Conservation (phyloP, 345 rosid genomes). For the Lepidium africanum region DNA sequence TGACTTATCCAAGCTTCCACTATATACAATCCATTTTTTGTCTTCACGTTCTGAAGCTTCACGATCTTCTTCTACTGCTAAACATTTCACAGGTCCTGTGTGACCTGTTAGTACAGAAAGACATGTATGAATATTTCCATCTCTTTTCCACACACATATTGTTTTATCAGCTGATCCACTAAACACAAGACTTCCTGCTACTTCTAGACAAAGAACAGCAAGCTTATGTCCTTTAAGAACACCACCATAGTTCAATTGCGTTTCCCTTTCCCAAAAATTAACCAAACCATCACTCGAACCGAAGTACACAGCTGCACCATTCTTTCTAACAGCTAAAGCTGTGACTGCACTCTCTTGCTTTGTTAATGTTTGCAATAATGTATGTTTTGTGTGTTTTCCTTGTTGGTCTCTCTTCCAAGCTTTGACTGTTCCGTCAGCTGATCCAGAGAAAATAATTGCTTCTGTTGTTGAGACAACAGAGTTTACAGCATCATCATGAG, state of each 20-base stretch:
- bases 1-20: conserved; percentile 91
- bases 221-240: conserved; percentile 78
- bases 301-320: conserved; percentile 49
- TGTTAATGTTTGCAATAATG: conserved; percentile 44
- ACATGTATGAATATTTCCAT: conserved; percentile 61
- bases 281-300: conserved; percentile 93
- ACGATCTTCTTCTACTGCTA: conserved; percentile 65
- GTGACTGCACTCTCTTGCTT: conserved; percentile 92
- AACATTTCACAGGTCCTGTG: conserved; percentile 83
- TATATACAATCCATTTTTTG: conserved; percentile 69
- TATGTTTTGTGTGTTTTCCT: conserved; percentile 54
- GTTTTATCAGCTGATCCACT: conserved; percentile 98
- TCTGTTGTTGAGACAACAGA: conserved; percentile 51
- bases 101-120: conserved; percentile 87
- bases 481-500: conserved; percentile 95
- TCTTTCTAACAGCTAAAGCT: conserved; percentile 50
- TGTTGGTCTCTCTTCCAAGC: conserved; percentile 66
- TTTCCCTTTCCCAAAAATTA: conserved; percentile 76
- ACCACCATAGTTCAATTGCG: conserved; percentile 66
- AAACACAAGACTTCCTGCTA: conserved; percentile 67
- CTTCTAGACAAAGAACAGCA: conserved; percentile 74
- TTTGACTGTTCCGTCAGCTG: conserved; percentile 91
- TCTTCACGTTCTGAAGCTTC: conserved; percentile 36
- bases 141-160: conserved; percentile 87
- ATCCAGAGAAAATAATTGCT: conserved; percentile 67